Base-by-base conservation (phyloP, 2,329 filamentous ascomycete genomes). In the Coniochaeta sp. region DNA sequence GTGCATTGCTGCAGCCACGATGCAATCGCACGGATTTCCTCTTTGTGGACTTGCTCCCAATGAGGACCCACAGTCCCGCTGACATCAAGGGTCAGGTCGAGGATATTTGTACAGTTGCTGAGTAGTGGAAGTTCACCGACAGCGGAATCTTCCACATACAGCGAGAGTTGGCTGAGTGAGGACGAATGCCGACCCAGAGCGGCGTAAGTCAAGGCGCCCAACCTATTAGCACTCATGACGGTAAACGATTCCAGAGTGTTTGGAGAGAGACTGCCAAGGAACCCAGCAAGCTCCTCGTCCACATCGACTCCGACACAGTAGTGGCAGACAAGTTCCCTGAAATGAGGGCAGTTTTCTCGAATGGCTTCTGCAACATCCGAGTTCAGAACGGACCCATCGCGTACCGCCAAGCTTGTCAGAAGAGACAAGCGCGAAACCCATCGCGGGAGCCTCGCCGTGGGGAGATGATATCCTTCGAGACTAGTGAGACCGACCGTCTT, bases 391-490 rank as follows among this genome's bases (percentile, higher is more conserved):
- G 78, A 79, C 3, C 86, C 87, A 63, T 88, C 82, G 69, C 79
- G 85, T 1, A 90, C 73, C 17, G 83, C 80, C 36, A 91, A 75
- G 1, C 77, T 79, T 59, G 77, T 81, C 9, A 92, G 73, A 28
- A 81, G 78, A 1, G 82, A 77, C 28, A 90, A 72, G 34, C 80
- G 76, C 14, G 82, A 77, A 16, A 84, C 77, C 87, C 87, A 90
- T 31, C 71, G 73, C 0, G 81, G 74, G 6, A 91, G 74, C 6
- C 79, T 73, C 57, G 73, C 72, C 8, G 79, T 75, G n/a, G 81
- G 73, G 40, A 87, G 73, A 60, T 64, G 62, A 38, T 80, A 72
- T 12, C 81, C 82, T 61, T 79, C 84, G 58, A 88, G 80, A 62
- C 79, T 80, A 65, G 86, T 83, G 34, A 91, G 69, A 33, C 79